Evolutionary conservation across 306 rosid genomes (phyloP).

Genomic region (Prunus kanzakura): DNA sequence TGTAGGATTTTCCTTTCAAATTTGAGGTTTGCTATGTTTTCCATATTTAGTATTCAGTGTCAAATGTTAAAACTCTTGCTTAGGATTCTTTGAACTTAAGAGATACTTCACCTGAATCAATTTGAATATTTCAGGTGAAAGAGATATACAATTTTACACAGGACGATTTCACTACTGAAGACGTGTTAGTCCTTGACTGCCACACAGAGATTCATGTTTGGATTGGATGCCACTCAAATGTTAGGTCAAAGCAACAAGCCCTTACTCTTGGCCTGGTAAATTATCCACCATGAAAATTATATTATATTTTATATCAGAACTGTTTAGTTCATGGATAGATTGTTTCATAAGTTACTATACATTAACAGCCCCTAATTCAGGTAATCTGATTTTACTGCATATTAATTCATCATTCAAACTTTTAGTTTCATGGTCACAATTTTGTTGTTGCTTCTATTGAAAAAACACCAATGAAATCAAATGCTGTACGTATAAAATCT

Average conservation of each 20-base stretch:
- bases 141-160: conserved; percentile 88
- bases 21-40: too few relatives aligned
- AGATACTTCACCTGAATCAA: conserved; percentile 5
- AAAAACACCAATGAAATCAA: neutral
- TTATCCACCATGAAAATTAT: neutral
- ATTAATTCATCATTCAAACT: neutral
- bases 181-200: conserved; percentile 76
- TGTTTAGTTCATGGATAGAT: neutral
- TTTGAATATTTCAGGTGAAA: conserved; percentile 65
- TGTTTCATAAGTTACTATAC: neutral
- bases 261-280: conserved; percentile 71
- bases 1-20: too few relatives aligned
- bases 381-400: neutral
- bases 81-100: neutral
- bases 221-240: conserved; percentile 75
- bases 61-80: neutral
- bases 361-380: neutral
- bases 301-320: neutral
- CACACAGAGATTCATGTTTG: conserved; percentile 84
- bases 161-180: conserved; percentile 93
- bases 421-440: neutral
- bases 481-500: neutral
- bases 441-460: too few relatives aligned
- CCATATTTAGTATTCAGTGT: too few relatives aligned
- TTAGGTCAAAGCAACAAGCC: conserved; percentile 80